These are phyloP conservation scores for Phytophthora pistaciae DNA, from an alignment of 352 stramenopile genomes.

Conservation along the genomic window DNA sequence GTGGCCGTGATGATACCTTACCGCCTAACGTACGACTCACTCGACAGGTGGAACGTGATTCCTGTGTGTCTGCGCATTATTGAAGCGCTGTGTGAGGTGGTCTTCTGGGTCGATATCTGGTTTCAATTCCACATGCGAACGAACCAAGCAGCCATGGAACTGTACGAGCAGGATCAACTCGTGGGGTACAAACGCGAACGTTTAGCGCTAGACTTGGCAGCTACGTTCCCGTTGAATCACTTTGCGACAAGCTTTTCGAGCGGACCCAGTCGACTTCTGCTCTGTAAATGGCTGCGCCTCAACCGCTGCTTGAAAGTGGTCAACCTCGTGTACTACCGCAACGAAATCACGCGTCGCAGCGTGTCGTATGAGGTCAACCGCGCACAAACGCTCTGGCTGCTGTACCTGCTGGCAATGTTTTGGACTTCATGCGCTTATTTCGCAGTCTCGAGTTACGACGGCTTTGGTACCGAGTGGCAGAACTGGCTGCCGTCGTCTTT, in stretches of 20 bases:
- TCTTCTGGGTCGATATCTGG: slow-evolving; percentile 66
- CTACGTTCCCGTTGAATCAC: slow-evolving; percentile 63
- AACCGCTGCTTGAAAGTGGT: slow-evolving; percentile 67
- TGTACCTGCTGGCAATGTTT: slow-evolving; percentile 70
- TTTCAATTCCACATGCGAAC: slow-evolving; percentile 65
- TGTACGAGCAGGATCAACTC: slow-evolving; percentile 71
- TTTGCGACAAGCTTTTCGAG: slow-evolving; percentile 38
- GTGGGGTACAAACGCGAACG: slow-evolving; percentile 64
- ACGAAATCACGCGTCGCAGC: slow-evolving; percentile 68
- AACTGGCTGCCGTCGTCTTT: slow-evolving; percentile 52
- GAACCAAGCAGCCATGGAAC: slow-evolving; percentile 62
- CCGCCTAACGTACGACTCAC: slow-evolving; percentile 61
- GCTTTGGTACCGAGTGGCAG: slow-evolving; percentile 62
- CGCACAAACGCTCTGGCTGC: slow-evolving; percentile 59
- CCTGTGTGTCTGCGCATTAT: slow-evolving; percentile 40
- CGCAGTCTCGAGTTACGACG: slow-evolving; percentile 61
- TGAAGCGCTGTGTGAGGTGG: slow-evolving; percentile 54
- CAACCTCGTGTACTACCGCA: slow-evolving; percentile 67
- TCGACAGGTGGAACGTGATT: slow-evolving; percentile 53
- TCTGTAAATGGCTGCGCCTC: slow-evolving; percentile 53
- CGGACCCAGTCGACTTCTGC: slow-evolving; percentile 3
- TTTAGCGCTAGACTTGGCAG: slow-evolving; percentile 46
- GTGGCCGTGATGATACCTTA: slow-evolving; percentile 59
- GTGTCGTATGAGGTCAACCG: slow-evolving; percentile 68
- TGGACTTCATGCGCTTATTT: slow-evolving; percentile 76